Conservation (phyloP, 176 grass and related monocot species). For the Microstegium vimineum region DNA sequence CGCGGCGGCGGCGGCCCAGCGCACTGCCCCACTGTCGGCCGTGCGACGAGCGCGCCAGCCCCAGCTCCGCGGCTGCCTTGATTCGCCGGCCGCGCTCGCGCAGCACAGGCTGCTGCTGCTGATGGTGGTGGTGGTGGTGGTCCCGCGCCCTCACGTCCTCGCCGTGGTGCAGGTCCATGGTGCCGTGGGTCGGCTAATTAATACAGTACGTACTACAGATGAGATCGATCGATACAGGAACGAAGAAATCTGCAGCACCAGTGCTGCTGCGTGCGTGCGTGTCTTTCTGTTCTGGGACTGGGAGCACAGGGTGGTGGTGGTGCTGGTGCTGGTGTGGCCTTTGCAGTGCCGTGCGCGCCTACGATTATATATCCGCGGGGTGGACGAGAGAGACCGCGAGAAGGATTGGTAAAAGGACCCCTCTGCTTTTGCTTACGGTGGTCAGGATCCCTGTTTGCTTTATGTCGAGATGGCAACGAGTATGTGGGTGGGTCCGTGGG, state of each 20-base stretch:
- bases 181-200: not conserved
- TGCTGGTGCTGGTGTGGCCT: not conserved
- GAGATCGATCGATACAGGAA: not conserved
- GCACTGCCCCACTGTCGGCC: constrained; percentile 54
- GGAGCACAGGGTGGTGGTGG: too few species aligned
- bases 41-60: constrained; percentile 50
- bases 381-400: not conserved
- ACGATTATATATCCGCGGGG: not conserved
- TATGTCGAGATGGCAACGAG: not conserved
- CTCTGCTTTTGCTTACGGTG: too few species aligned
- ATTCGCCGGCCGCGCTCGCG: constrained; percentile 58
- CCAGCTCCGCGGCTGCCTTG: constrained; percentile 65
- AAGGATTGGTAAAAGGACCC: too few species aligned
- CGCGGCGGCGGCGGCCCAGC: constrained; percentile 31
- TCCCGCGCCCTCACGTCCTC: not conserved
- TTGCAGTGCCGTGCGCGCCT: not conserved
- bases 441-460: too few species aligned
- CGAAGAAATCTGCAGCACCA: too few species aligned
- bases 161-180: constrained; percentile 17
- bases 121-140: not conserved
- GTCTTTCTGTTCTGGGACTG: too few species aligned
- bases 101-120: constrained; percentile 33
- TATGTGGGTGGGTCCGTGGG: constrained; percentile 6
- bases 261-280: too few species aligned
- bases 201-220: too few species aligned